These are phyloP conservation scores for Penicillium sp. DNA, from an alignment of 2,329 filamentous ascomycete species.

Conservation along the genomic window DNA sequence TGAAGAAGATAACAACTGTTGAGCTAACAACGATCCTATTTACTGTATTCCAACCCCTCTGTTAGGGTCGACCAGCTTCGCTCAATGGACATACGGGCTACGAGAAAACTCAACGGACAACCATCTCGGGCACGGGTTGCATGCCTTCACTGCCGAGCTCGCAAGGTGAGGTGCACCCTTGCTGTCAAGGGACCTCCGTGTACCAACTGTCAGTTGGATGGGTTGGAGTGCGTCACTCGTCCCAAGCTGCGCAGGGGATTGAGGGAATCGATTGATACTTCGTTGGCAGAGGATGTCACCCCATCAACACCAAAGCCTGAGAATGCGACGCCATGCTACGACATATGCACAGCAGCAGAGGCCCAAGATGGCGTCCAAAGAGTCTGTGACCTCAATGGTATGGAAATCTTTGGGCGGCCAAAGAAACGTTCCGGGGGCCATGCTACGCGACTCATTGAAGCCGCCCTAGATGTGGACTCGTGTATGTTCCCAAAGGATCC, in stretches of 20 bases:
- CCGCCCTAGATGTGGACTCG: neutral
- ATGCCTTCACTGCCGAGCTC: constrained; percentile 1
- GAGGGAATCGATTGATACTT: neutral
- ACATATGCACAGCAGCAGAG: neutral
- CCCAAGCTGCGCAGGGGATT: neutral
- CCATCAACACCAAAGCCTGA: neutral
- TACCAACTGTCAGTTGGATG: constrained; percentile 2
- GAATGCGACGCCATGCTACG: neutral
- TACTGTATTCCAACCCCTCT: neutral
- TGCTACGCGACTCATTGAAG: neutral
- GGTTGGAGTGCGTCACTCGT: neutral
- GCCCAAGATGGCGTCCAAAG: neutral
- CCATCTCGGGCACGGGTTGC: constrained; percentile 1
- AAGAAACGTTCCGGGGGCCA: neutral
- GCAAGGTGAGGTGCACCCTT: neutral
- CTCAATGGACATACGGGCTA: constrained; percentile 2
- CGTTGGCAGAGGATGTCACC: neutral
- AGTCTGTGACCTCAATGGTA: neutral
- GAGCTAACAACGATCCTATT: neutral
- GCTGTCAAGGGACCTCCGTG: neutral
- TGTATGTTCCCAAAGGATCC: neutral
- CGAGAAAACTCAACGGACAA: neutral
- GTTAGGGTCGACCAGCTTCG: neutral
- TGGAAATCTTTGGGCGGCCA: neutral
- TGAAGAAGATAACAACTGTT: neutral